A percentile compares a stretch with the other conserved stretches of the same genome.
phyloP scores from a whole-genome alignment of 169 alveolate genomes.

The Eimeria maxima region DNA sequence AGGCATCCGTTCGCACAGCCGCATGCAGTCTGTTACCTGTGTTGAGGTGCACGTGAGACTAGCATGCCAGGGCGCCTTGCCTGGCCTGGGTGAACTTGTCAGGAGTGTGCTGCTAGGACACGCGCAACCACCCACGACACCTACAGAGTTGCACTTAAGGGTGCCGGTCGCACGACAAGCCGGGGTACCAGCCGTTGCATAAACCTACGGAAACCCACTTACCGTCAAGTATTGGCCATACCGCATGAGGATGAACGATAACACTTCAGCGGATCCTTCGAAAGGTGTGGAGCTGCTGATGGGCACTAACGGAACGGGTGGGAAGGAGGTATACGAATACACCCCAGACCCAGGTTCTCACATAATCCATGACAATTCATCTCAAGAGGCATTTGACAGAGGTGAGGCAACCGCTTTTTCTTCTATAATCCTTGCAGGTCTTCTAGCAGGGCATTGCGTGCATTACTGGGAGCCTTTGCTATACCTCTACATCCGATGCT shows the following conservation, averaged over 20 bases:
- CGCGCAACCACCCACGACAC: neutral
- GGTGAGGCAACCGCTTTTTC: neutral
- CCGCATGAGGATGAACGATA: conserved; percentile 18
- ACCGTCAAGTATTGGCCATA: neutral
- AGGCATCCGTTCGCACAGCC: neutral
- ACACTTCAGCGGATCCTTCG: neutral
- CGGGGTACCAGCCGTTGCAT: neutral
- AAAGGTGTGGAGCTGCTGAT: conserved; percentile 35
- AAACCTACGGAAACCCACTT: neutral
- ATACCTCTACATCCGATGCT: neutral
- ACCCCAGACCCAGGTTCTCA: conserved; percentile 71
- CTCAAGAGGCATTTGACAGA: conserved; percentile 50
- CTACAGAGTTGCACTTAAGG: neutral
- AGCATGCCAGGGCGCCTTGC: neutral
- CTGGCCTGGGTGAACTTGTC: neutral
- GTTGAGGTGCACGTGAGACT: neutral
- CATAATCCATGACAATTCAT: conserved; percentile 15
- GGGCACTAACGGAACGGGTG: conserved; percentile 55
- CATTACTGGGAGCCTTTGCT: neutral
- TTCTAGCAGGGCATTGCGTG: neutral
- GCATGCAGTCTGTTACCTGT: neutral
- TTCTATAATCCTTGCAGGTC: neutral
- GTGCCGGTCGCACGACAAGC: neutral
- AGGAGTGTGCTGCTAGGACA: neutral
- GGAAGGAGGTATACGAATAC: conserved; percentile 72